Percentiles rank a stretch among this genome's conserved stretches.
These are phyloP conservation scores for Taiozyma onychis DNA, from an alignment of 1,139 yeast species.

Conservation along the genomic window DNA sequence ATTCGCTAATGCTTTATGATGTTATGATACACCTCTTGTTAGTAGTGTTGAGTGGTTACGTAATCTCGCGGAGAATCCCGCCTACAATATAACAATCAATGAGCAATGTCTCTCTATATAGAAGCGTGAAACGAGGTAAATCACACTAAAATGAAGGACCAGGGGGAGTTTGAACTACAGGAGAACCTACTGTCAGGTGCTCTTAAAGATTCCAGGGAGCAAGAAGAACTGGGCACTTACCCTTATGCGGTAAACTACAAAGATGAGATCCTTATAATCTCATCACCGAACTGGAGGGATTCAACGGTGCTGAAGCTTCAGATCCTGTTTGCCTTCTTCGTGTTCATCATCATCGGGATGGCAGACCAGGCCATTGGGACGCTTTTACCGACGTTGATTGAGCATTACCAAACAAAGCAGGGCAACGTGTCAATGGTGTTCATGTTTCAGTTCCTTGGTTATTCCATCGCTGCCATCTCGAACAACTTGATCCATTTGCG, in stretches of 20 bases:
- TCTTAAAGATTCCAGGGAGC: not conserved
- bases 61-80: no score
- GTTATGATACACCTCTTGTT: not conserved
- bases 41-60: not conserved
- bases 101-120: no score
- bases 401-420: conserved; percentile 41
- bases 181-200: conserved; percentile 5
- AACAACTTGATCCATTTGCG: conserved; percentile 23
- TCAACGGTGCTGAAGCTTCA: conserved; percentile 36
- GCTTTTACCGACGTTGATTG: conserved; percentile 43
- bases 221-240: not conserved
- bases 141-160: not conserved
- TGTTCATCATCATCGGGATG: conserved; percentile 45
- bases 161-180: conserved; percentile 6
- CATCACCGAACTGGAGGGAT: conserved; percentile 37
- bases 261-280: conserved; percentile 29
- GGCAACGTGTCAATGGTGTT: conserved; percentile 28
- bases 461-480: conserved; percentile 28
- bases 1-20: not conserved
- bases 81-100: no score
- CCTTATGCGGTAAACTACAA: conserved; percentile 24
- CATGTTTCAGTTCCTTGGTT: conserved; percentile 31
- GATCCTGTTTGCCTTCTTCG: conserved; percentile 32
- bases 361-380: conserved; percentile 56
- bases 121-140: no score